These are phyloP conservation scores for Saccharata proteae DNA, from an alignment of 2,329 filamentous ascomycete genomes.

Conservation along the genomic window DNA sequence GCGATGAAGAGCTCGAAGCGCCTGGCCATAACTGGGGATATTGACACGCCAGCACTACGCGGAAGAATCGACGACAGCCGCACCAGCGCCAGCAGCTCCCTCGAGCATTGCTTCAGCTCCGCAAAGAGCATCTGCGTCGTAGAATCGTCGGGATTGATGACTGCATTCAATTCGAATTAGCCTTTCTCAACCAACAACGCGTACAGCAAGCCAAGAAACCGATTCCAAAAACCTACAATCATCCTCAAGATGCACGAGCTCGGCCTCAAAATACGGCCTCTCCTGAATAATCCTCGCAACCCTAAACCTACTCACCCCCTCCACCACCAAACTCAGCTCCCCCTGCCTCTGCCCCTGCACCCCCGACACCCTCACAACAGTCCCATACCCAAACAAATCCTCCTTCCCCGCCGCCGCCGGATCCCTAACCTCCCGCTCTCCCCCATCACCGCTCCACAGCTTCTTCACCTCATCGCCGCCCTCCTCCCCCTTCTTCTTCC, in stretches of 20 bases:
- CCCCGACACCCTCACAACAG: conserved; percentile 44
- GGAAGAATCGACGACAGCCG: conserved; percentile 76
- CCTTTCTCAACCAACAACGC: no score
- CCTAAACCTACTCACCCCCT: conserved; percentile 67
- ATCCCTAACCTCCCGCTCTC: conserved; percentile 35
- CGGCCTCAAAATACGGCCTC: conserved; percentile 75
- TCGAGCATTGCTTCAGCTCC: conserved; percentile 70
- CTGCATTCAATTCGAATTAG: conserved; percentile 11
- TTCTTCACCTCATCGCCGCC: conserved; percentile 12
- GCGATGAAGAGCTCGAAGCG: conserved; percentile 80
- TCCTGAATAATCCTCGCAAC: conserved; percentile 66
- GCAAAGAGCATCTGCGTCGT: conserved; percentile 61
- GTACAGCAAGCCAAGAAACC: no score
- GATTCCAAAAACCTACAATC: conserved; percentile 38
- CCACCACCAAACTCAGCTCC: conserved; percentile 72
- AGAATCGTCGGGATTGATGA: conserved; percentile 41
- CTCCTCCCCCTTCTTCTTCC: conserved; percentile 32
- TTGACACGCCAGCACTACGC: conserved; percentile 44
- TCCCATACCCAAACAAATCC: conserved; percentile 75
- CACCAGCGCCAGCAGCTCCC: conserved; percentile 75
- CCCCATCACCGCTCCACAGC: conserved; percentile 23
- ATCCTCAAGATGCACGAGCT: conserved; percentile 60
- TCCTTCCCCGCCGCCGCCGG: conserved; percentile 30
- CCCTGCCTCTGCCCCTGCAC: conserved; percentile 35
- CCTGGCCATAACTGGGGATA: conserved; percentile 70